These are phyloP conservation scores for Paraphaeosphaeria sporulosa DNA, from an alignment of 2,329 filamentous ascomycete species.

Conservation along the genomic window DNA sequence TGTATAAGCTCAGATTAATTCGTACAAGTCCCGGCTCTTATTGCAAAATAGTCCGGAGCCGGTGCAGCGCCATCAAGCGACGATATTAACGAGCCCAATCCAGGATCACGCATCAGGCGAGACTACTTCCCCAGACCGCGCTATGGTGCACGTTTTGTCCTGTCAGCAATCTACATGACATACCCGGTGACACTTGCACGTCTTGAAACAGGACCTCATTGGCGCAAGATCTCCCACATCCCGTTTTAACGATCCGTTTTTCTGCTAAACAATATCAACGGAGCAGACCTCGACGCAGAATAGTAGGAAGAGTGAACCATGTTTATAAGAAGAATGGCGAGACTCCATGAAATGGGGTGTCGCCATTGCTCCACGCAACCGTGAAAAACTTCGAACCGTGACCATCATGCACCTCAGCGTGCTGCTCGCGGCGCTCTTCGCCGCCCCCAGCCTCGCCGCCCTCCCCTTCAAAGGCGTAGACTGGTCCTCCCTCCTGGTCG, in stretches of 20 bases:
- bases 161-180: slow-evolving; percentile 1
- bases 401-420: slow-evolving; percentile 37
- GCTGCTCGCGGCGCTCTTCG: slow-evolving; percentile 30
- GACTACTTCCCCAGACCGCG: background rate
- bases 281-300: background rate
- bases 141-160: background rate
- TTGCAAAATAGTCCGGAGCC: background rate
- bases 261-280: slow-evolving; percentile 5
- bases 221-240: slow-evolving; percentile 5
- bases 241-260: slow-evolving; percentile 5
- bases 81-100: slow-evolving; percentile 8
- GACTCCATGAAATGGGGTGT: background rate
- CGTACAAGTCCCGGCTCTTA: background rate
- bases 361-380: background rate
- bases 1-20: too few species aligned
- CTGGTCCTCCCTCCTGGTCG: slow-evolving; percentile 72
- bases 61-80: background rate
- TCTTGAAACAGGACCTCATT: background rate
- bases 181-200: background rate
- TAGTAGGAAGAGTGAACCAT: background rate
- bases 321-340: background rate
- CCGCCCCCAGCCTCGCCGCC: slow-evolving; percentile 49
- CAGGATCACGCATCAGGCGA: slow-evolving; percentile 1
- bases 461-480: slow-evolving; percentile 73
- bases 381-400: background rate